Evolutionary conservation across 192 early-diverging fungal species (phyloP).

Genomic region (Backusella luteola): DNA sequence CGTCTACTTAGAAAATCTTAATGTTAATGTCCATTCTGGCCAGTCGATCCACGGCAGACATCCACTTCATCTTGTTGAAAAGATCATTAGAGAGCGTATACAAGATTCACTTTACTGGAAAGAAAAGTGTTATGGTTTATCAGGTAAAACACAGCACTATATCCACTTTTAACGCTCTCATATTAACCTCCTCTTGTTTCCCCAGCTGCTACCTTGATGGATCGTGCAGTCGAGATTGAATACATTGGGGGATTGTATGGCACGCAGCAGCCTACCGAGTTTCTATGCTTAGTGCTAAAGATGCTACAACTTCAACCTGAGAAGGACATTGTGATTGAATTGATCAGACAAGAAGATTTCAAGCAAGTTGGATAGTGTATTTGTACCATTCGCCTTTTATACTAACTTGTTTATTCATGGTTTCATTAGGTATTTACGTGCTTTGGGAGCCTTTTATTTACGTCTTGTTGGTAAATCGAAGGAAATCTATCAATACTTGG

Average conservation of each 20-base stretch:
- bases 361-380: conserved; percentile 48
- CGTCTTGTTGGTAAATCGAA: conserved; percentile 73
- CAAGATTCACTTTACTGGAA: conserved; percentile 97
- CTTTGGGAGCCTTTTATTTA: conserved; percentile 87
- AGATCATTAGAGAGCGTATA: conserved; percentile 87
- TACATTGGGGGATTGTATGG: conserved; percentile 85
- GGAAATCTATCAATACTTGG: conserved; percentile 84
- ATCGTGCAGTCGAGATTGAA: conserved; percentile 75
- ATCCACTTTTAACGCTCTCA: not conserved
- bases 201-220: conserved; percentile 81
- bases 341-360: conserved; percentile 78
- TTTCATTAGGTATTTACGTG: conserved; percentile 68
- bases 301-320: conserved; percentile 93
- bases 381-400: not conserved
- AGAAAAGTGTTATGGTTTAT: conserved; percentile 92
- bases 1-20: conserved; percentile 21
- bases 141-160: conserved; percentile 43
- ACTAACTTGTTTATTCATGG: not conserved
- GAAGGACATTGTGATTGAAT: conserved; percentile 80
- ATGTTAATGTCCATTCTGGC: conserved; percentile 70
- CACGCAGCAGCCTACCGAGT: conserved; percentile 85
- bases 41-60: conserved; percentile 82
- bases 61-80: conserved; percentile 94
- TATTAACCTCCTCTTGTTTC: not conserved
- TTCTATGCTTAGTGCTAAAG: conserved; percentile 86